Percentiles rank a stretch among this genome's conserved stretches.
phyloP scores from a whole-genome alignment of 805 yeast genomes.

The Saccharomyces jurei region DNA sequence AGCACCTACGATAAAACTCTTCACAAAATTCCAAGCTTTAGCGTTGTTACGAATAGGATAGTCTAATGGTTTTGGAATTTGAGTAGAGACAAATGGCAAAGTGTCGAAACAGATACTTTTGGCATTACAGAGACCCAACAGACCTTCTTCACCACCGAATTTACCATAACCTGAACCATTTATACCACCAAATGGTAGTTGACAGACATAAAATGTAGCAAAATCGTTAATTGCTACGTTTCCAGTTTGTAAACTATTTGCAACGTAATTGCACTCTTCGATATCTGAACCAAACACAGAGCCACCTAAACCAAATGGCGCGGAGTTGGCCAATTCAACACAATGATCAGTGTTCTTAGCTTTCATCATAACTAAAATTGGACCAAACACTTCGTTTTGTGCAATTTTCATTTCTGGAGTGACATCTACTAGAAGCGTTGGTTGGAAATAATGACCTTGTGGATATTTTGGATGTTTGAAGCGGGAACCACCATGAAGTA shows the following conservation, averaged over 20 bases:
- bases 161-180: conserved; percentile 94
- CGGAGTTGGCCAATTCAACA: conserved; percentile 66
- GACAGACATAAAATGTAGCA: conserved; percentile 93
- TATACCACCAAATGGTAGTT: conserved; percentile 93
- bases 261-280: conserved; percentile 50
- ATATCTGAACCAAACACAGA: conserved; percentile 74
- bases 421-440: conserved; percentile 81
- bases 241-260: conserved; percentile 64
- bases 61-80: conserved; percentile 82
- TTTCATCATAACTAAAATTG: conserved; percentile 70
- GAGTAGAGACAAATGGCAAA: conserved; percentile 66
- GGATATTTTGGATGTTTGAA: conserved; percentile 87
- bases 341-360: conserved; percentile 65
- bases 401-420: conserved; percentile 72
- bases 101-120: conserved; percentile 84
- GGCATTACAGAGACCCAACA: conserved; percentile 78
- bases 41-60: conserved; percentile 79
- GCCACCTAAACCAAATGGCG: conserved; percentile 86
- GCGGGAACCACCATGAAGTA: conserved; percentile 74
- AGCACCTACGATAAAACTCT: conserved; percentile 73
- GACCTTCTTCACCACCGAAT: conserved; percentile 96
- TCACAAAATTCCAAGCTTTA: conserved; percentile 84
- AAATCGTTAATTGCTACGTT: conserved; percentile 96
- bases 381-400: conserved; percentile 90
- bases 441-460: conserved; percentile 87